Base-by-base conservation (phyloP, 257 asterid genomes). In the Primulina eburnea region DNA sequence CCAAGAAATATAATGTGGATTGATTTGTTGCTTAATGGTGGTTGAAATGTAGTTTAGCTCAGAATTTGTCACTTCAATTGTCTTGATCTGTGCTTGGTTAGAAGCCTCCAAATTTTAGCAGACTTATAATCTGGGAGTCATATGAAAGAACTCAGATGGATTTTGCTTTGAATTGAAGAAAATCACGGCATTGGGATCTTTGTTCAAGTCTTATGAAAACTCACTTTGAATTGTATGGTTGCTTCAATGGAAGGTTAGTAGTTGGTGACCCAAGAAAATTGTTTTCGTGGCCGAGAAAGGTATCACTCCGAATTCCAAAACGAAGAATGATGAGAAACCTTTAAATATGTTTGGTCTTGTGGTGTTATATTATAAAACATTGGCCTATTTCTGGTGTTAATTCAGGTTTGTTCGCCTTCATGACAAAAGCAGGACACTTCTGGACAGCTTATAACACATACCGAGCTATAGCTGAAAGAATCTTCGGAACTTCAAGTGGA, bases 171-270 rank as follows among this genome's bases (percentile, higher is more conserved):
- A 5, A 16, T 14, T 70, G 71, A 63, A 34, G 56, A 64, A 76
- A 58, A 62, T 72, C 69, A 73, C 26, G 14, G 68, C 34, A 56
- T 72, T 57, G 11, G n/a, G 76, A 55, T 21, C 20, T 64, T 55
- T 20, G 56, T 21, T 38, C 37, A 21, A 66, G 63, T 60, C n/a
- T 32, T 56, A 50, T 65, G 68, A 76, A 72, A 67, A 61, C 64
- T 20, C 56, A 9, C 40, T 79, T 72, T 75, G 82, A 69, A 72
- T 70, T 67, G 65, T 60, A 59, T 63, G 79, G 84, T 84, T 79
- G 85, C 89, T 84, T 84, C 56, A 66, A 73, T 73, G 80, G 73
- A 82, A 82, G 87, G 85, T 82, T 17, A 71, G 82, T 71, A 4
- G 73, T 75, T 81, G 83, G 64, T 66, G 72, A 59, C 29, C 67